Percentiles rank a stretch among this genome's conserved stretches.
These are phyloP conservation scores for Persicaria maculosa DNA, from an alignment of 148 eudicot species.

Conservation along the genomic window DNA sequence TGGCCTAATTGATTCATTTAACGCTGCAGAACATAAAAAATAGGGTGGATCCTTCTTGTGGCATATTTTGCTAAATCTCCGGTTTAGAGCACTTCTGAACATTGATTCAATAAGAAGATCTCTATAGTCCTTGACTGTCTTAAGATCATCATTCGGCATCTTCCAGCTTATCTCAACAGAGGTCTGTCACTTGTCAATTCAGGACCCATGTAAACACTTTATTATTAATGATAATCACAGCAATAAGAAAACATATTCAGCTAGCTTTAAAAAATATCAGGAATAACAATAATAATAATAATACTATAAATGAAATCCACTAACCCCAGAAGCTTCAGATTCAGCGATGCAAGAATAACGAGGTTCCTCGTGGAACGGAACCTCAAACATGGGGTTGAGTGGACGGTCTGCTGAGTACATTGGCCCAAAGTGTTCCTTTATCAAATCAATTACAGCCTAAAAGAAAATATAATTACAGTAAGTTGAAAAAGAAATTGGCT, in stretches of 20 bases:
- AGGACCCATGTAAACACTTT: neutral
- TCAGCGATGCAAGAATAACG: conserved; percentile 1
- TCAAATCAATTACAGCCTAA: conserved; percentile 4
- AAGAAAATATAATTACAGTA: neutral
- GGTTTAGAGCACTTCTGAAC: neutral
- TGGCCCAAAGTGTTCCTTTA: conserved; percentile 7
- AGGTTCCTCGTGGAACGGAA: conserved; percentile 6
- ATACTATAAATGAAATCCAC: neutral
- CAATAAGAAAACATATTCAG: neutral
- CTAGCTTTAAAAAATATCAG: neutral
- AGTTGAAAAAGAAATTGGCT: no score
- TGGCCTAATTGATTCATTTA: neutral
- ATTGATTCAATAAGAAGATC: neutral
- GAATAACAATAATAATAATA: neutral
- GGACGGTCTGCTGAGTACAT: neutral
- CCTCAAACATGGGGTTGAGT: neutral
- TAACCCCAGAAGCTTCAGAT: conserved; percentile 8
- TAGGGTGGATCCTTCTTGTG: conserved; percentile 8
- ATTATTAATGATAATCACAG: neutral
- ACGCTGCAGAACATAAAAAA: neutral
- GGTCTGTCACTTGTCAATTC: neutral
- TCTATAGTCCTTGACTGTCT: conserved; percentile 8
- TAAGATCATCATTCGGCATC: conserved; percentile 5
- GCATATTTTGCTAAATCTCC: neutral
- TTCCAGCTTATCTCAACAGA: neutral